A percentile compares a stretch with the other conserved stretches of the same genome.
Conservation (phyloP, 1,139 yeast genomes). For the Spencermartinsiella ligniputridi region DNA sequence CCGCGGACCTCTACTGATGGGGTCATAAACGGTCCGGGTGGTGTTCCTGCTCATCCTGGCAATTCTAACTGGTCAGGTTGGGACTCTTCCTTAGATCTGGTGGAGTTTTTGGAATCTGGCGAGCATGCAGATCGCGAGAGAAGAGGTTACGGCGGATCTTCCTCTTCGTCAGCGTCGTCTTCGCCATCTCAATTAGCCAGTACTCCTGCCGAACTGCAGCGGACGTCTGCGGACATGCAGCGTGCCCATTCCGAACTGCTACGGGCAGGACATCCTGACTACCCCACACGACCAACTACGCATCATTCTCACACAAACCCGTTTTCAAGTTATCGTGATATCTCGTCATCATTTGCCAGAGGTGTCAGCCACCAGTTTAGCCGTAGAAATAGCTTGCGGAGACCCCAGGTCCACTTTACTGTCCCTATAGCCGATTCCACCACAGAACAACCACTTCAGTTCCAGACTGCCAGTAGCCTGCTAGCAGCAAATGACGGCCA, state of each 20-base stretch:
- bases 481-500: background rate
- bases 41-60: background rate
- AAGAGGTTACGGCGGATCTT: background rate
- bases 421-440: slow-evolving; percentile 5
- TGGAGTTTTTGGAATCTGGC: background rate
- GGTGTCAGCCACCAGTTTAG: background rate
- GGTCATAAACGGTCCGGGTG: background rate
- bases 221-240: background rate
- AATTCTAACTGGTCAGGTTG: slow-evolving; percentile 2
- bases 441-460: background rate
- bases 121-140: background rate
- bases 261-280: no score
- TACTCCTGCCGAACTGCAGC: background rate
- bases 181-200: background rate
- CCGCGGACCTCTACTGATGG: background rate
- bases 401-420: slow-evolving; percentile 6
- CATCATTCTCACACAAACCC: no score
- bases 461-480: background rate
- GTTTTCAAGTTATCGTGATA: background rate
- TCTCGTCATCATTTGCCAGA: background rate
- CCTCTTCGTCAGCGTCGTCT: slow-evolving; percentile 3
- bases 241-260: background rate
- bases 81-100: slow-evolving; percentile 4
- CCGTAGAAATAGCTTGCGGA: background rate
- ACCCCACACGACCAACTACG: no score